Percentiles rank a stretch among this genome's conserved stretches.
phyloP scores from a whole-genome alignment of 331 rosid genomes.

The Acacia pycnantha region DNA sequence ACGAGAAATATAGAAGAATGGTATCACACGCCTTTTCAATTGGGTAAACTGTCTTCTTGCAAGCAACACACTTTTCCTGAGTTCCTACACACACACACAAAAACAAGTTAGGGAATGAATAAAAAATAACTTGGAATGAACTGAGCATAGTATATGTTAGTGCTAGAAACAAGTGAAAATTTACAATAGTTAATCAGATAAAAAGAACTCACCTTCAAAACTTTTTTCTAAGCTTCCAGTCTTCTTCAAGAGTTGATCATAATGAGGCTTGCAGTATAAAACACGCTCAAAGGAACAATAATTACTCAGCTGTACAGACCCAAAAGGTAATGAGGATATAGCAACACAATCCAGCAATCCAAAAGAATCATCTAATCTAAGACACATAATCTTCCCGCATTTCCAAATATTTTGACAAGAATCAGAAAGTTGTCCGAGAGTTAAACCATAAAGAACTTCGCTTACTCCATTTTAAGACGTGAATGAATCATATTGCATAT shows the following conservation, averaged over 20 bases:
- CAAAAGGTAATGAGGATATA: background rate
- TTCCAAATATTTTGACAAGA: background rate
- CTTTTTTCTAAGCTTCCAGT: conserved; percentile 97
- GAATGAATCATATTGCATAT: background rate
- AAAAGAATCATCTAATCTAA: background rate
- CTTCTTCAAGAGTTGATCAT: conserved; percentile 81
- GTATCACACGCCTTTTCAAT: conserved; percentile 57
- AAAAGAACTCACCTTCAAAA: conserved; percentile 70
- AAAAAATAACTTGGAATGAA: conserved; percentile 1
- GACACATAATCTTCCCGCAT: background rate
- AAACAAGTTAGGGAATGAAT: background rate
- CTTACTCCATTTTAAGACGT: background rate
- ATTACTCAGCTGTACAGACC: conserved; percentile 67
- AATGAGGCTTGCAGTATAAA: conserved; percentile 90
- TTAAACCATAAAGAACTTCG: background rate
- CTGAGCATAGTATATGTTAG: background rate
- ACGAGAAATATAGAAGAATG: background rate
- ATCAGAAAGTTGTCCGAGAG: conserved; percentile 10
- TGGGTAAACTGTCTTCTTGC: conserved; percentile 76
- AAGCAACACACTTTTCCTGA: conserved; percentile 68
- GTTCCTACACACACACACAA: conserved; percentile 39
- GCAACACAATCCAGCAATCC: background rate
- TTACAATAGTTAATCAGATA: conserved; percentile 1
- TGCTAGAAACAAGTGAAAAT: conserved; percentile 1
- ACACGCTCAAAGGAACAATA: conserved; percentile 87